Conservation (phyloP, 108 stramenopile genomes). For the Cyclotella sp. region DNA sequence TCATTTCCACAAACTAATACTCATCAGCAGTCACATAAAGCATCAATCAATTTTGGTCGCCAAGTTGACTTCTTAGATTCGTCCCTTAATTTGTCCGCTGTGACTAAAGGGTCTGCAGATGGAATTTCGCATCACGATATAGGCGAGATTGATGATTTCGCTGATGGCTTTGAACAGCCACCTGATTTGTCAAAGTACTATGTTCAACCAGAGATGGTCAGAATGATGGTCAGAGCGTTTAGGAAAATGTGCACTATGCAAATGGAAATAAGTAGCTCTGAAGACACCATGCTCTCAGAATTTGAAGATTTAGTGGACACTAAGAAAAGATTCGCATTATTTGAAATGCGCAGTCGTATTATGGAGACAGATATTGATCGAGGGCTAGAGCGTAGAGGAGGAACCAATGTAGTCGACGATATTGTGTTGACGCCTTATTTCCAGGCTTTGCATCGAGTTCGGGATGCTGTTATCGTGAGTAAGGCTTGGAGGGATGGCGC, state of each 20-base stretch:
- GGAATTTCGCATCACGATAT: constrained; percentile 24
- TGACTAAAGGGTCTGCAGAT: constrained; percentile 26
- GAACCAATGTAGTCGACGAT: constrained; percentile 82
- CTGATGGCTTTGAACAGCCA: constrained; percentile 24
- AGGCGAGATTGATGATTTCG: constrained; percentile 26
- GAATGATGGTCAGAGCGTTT: constrained; percentile 72
- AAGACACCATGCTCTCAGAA: constrained; percentile 47
- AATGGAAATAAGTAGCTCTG: constrained; percentile 51
- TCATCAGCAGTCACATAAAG: not conserved
- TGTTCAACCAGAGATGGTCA: constrained; percentile 65
- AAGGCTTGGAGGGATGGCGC: constrained; percentile 92
- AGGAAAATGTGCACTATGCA: constrained; percentile 64
- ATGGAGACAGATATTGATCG: constrained; percentile 93
- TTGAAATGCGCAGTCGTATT: constrained; percentile 90
- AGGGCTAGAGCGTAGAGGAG: constrained; percentile 81
- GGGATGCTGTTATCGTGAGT: constrained; percentile 87
- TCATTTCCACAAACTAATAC: not conserved
- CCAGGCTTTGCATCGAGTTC: constrained; percentile 73
- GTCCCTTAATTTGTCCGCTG: constrained; percentile 40
- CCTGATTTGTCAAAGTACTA: constrained; percentile 66
- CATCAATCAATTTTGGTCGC: not conserved
- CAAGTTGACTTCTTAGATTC: constrained; percentile 32
- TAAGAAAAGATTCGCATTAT: constrained; percentile 84
- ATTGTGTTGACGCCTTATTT: constrained; percentile 77
- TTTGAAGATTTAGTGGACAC: constrained; percentile 76